Evolutionary conservation across 1,284 basidiomycete genomes (phyloP).

Genomic region (Hymenochaete sp.): DNA sequence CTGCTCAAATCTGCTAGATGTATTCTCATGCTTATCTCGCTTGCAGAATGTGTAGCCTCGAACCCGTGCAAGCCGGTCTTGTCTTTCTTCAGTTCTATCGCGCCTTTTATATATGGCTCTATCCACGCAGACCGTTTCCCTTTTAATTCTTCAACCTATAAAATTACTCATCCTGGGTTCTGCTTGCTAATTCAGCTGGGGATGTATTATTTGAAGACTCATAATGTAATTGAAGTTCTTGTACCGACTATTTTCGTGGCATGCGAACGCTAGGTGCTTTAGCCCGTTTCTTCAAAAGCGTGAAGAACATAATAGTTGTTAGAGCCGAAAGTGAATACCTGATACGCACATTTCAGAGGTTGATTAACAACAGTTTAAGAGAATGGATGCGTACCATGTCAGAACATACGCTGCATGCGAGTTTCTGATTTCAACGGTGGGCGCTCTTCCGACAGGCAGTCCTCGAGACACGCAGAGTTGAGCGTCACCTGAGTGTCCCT

Average conservation of each 20-base stretch:
- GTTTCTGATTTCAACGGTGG: slow-evolving; percentile 87
- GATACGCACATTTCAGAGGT: slow-evolving; percentile 3
- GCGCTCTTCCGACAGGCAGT: slow-evolving; percentile 77
- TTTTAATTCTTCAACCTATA: too few species aligned
- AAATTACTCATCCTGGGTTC: too few species aligned
- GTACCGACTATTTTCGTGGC: slow-evolving; percentile 10
- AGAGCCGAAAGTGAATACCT: slow-evolving; percentile 70
- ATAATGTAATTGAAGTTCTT: too few species aligned
- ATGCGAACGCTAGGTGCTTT: slow-evolving; percentile 13
- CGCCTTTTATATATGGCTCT: too few species aligned
- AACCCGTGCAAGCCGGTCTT: too few species aligned
- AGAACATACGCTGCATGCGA: slow-evolving; percentile 92
- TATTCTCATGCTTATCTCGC: background rate
- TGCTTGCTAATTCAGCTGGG: too few species aligned
- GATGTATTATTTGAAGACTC: too few species aligned
- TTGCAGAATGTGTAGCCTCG: too few species aligned
- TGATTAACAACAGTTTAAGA: slow-evolving; percentile 1
- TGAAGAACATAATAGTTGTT: slow-evolving; percentile 55
- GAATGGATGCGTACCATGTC: slow-evolving; percentile 63
- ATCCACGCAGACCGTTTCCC: too few species aligned
- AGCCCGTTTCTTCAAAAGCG: slow-evolving; percentile 41
- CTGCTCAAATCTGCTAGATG: background rate
- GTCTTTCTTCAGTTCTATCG: too few species aligned
- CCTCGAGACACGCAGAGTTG: slow-evolving; percentile 59
- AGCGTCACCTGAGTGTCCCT: slow-evolving; percentile 71